These are phyloP conservation scores for Lasiodiplodia gonubiensis DNA, from an alignment of 2,329 filamentous ascomycete genomes.

Conservation along the genomic window DNA sequence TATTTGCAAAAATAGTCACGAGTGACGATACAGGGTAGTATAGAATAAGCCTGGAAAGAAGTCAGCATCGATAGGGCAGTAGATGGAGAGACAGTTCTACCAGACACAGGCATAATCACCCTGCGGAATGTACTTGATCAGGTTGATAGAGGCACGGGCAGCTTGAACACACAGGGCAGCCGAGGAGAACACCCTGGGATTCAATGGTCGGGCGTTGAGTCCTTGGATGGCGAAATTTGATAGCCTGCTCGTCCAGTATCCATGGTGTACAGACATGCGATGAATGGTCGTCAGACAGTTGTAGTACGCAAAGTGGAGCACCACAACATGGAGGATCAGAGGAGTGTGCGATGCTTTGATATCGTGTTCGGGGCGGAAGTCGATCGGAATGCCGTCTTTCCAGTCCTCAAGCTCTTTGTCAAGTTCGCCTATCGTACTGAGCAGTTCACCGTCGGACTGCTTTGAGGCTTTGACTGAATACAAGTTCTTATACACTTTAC, in stretches of 20 bases:
- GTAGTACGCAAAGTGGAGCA: slow-evolving; percentile 96
- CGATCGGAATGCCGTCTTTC: slow-evolving; percentile 94
- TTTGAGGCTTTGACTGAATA: slow-evolving; percentile 93
- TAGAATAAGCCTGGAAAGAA: slow-evolving; percentile 72
- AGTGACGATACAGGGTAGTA: slow-evolving; percentile 97
- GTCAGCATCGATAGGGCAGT: slow-evolving; percentile 37
- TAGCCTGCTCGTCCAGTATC: slow-evolving; percentile 94
- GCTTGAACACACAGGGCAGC: slow-evolving; percentile 91
- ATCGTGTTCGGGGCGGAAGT: slow-evolving; percentile 96
- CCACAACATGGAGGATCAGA: slow-evolving; percentile 90
- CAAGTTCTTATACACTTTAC: slow-evolving; percentile 88
- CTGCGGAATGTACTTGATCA: slow-evolving; percentile 95
- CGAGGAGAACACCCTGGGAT: slow-evolving; percentile 92
- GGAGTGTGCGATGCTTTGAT: slow-evolving; percentile 93
- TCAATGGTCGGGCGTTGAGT: slow-evolving; percentile 85
- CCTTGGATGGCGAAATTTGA: slow-evolving; percentile 96
- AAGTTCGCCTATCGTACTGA: slow-evolving; percentile 94
- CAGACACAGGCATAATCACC: slow-evolving; percentile 95
- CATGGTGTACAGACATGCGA: slow-evolving; percentile 96
- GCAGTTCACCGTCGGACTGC: slow-evolving; percentile 87
- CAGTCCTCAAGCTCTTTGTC: slow-evolving; percentile 84
- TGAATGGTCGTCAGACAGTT: slow-evolving; percentile 98
- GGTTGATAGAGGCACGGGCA: slow-evolving; percentile 86
- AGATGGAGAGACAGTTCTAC: slow-evolving; percentile 54
- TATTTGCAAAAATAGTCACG: slow-evolving; percentile 94